These are phyloP conservation scores for Terana coerulea DNA, from an alignment of 768 basidiomycete species.

Conservation along the genomic window DNA sequence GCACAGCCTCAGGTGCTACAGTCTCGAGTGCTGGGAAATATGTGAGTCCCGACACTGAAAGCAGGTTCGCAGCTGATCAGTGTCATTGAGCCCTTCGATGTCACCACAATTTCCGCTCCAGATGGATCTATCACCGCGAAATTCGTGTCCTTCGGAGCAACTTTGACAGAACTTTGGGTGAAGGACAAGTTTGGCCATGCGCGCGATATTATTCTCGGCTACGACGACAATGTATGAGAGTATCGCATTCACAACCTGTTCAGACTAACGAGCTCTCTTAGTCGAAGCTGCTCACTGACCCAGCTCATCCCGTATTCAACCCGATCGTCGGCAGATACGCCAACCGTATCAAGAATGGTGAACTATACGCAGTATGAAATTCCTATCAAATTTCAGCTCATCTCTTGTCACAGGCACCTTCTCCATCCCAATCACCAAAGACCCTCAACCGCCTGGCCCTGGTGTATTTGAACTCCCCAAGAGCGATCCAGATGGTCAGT, in stretches of 20 bases:
- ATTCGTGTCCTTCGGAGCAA: constrained; percentile 55
- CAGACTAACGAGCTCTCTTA: constrained; percentile 16
- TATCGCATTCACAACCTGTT: constrained; percentile 12
- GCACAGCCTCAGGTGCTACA: no score
- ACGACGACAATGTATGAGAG: constrained; percentile 44
- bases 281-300: constrained; percentile 40
- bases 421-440: constrained; percentile 47
- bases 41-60: no score
- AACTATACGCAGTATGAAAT: constrained; percentile 17
- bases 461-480: constrained; percentile 47
- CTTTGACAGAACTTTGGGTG: constrained; percentile 52
- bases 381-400: constrained; percentile 5
- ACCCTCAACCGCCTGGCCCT: constrained; percentile 38
- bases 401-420: constrained; percentile 38
- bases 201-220: constrained; percentile 54
- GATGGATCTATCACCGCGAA: constrained; percentile 55
- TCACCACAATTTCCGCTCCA: constrained; percentile 43
- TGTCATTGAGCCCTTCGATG: constrained; percentile 44
- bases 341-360: constrained; percentile 49
- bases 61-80: no score
- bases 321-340: constrained; percentile 40
- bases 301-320: constrained; percentile 44
- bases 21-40: no score
- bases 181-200: constrained; percentile 44
- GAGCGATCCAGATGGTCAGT: constrained; percentile 45